phyloP scores from a whole-genome alignment of 805 yeast species.

The Lipomyces spencermartinsiae region DNA sequence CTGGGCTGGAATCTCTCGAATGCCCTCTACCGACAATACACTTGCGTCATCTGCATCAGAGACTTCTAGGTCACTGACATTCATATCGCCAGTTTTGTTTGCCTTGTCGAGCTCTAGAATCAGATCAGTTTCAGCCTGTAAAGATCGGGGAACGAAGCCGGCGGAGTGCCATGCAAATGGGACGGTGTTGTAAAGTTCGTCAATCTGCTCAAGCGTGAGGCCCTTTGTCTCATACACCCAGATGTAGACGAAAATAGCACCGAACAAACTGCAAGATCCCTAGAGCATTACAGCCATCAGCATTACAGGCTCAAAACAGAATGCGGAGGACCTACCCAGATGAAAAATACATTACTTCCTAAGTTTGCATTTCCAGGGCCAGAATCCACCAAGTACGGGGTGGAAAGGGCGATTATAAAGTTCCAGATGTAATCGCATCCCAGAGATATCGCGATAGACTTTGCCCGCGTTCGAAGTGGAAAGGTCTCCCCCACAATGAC shows the following conservation, averaged over 20 bases:
- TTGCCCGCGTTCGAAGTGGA: slow-evolving; percentile 35
- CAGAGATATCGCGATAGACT: slow-evolving; percentile 28
- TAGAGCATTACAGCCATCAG: background rate
- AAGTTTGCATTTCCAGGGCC: slow-evolving; percentile 43
- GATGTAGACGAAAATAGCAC: slow-evolving; percentile 72
- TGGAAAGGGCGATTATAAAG: slow-evolving; percentile 46
- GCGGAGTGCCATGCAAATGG: slow-evolving; percentile 31
- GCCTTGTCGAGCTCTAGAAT: background rate
- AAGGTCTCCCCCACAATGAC: slow-evolving; percentile 35
- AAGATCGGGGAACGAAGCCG: slow-evolving; percentile 14
- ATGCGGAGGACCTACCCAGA: slow-evolving; percentile 19
- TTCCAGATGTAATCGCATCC: slow-evolving; percentile 28
- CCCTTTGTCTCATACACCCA: slow-evolving; percentile 82
- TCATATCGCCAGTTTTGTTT: background rate
- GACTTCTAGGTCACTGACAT: background rate
- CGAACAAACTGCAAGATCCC: slow-evolving; percentile 56
- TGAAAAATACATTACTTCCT: slow-evolving; percentile 32
- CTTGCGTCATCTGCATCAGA: background rate
- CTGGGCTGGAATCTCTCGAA: background rate
- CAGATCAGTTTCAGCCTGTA: background rate
- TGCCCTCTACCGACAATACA: background rate
- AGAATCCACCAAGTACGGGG: slow-evolving; percentile 46
- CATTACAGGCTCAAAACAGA: background rate
- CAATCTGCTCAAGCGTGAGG: slow-evolving; percentile 81
- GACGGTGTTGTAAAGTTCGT: slow-evolving; percentile 57